Conservation (phyloP, 495 filamentous ascomycete species). For the Trichocladium uniseriatum region DNA sequence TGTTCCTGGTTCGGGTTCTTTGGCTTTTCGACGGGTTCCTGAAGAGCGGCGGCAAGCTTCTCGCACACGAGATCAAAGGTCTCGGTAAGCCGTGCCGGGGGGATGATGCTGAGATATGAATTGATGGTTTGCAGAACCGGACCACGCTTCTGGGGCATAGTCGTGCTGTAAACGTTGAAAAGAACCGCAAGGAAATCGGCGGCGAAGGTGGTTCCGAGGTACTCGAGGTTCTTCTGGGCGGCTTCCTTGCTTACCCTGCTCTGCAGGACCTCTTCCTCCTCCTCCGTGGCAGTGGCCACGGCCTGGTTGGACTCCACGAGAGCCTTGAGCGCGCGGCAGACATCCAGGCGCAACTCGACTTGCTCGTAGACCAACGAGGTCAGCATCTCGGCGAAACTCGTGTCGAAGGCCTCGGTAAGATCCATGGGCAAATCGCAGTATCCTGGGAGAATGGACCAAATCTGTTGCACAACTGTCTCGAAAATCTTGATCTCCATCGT, state of each 20-base stretch:
- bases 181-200: conserved; percentile 86
- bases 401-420: conserved; percentile 66
- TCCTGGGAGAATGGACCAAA: conserved; percentile 89
- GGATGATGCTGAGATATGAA: conserved; percentile 81
- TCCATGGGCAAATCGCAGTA: conserved; percentile 90
- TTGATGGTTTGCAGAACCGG: conserved; percentile 90
- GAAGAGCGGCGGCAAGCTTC: conserved; percentile 70
- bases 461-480: conserved; percentile 90
- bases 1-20: conserved; percentile 50
- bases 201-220: conserved; percentile 62
- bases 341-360: conserved; percentile 70
- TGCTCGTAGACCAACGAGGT: conserved; percentile 90
- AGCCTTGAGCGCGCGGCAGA: conserved; percentile 76
- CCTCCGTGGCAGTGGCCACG: conserved; percentile 52
- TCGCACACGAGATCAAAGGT: conserved; percentile 78
- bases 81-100: conserved; percentile 60
- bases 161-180: conserved; percentile 96
- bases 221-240: conserved; percentile 66
- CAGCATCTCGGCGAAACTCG: conserved; percentile 81
- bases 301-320: conserved; percentile 86
- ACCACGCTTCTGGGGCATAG: conserved; percentile 82
- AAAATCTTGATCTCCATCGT: conserved; percentile 94
- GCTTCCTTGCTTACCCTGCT: conserved; percentile 62
- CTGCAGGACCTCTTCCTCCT: conserved; percentile 60
- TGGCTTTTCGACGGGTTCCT: conserved; percentile 47